Evolutionary conservation across 2,329 filamentous ascomycete species (phyloP).

Genomic region (Fusarium sp.): DNA sequence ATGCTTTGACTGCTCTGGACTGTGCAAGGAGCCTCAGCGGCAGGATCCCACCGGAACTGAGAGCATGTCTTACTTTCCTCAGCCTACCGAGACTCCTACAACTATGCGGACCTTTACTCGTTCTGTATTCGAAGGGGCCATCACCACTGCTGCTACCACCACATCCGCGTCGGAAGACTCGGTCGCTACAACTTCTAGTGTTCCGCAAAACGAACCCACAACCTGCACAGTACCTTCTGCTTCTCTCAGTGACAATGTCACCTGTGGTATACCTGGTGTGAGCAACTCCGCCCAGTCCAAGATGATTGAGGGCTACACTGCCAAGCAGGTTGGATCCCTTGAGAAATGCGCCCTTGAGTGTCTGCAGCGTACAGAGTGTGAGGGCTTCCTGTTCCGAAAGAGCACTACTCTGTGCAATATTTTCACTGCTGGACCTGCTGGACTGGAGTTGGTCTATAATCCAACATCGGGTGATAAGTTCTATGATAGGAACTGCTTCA

Average conservation of each 20-base stretch:
- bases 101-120: slow-evolving; percentile 33
- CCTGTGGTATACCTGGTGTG: slow-evolving; percentile 30
- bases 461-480: slow-evolving; percentile 10
- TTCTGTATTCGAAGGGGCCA: neutral
- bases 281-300: slow-evolving; percentile 29
- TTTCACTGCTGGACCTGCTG: slow-evolving; percentile 13
- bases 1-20: slow-evolving; percentile 29
- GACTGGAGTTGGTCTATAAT: slow-evolving; percentile 25
- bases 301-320: slow-evolving; percentile 15
- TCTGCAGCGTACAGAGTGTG: slow-evolving; percentile 23
- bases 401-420: slow-evolving; percentile 24
- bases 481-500: slow-evolving; percentile 36
- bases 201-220: slow-evolving; percentile 8
- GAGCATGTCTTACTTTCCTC: neutral
- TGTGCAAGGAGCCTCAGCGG: neutral
- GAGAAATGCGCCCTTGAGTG: slow-evolving; percentile 29
- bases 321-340: slow-evolving; percentile 34
- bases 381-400: slow-evolving; percentile 31
- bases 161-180: neutral
- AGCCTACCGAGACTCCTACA: slow-evolving; percentile 6
- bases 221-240: slow-evolving; percentile 20
- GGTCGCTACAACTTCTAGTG: neutral
- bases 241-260: slow-evolving; percentile 24
- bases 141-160: neutral
- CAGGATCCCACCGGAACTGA: neutral